Base-by-base conservation (phyloP, 2,329 filamentous ascomycete species). In the Macroventuria anomochaeta region DNA sequence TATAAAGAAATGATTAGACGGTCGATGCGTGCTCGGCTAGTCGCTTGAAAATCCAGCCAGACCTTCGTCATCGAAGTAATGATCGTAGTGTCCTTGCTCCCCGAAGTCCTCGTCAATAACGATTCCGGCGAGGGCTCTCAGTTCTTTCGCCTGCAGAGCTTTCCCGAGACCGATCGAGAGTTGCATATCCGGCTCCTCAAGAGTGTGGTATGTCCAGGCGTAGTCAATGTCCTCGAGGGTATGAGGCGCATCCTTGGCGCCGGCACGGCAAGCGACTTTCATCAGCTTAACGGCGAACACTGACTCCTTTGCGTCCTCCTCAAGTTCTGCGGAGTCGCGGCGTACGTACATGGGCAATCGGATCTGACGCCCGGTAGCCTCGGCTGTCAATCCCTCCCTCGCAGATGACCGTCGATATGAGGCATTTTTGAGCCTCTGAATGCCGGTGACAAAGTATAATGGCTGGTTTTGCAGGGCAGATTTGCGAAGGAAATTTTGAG, bases 381-480 rank as follows among this genome's bases (percentile, higher is more conserved):
- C 57, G 52, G 59, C 39, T 51, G 51, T 42, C 11, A 51, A 50
- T 25, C 48, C 57, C 18, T 62, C 56, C n/a, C 43, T 53, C 5
- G 47, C 37, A 15, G 47, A 29, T 2, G 55, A 46, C 7, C 41
- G 46, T 38, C 57, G 59, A 57, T 64, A 66, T 3, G 54, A 56
- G 21, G 65, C 62, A 28, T 65, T 69, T 6, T 55, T 62, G 29
- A 70, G 40, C 83, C 87, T 66, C 78, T 84, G 3, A 64, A 75
- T 13, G 71, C 77, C 1, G 68, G 81, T 48, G 73, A 80, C 39
- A 77, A 82, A 58, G 61, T 69, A 73, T 7, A 71, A 53, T 10
- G 66, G 61, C 37, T 59, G 59, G 83, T 86, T 65, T 77, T 78
- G 40, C 79, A 76, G 17, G 77, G 63, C 59, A 46, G 64, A 60